Conservation (phyloP, 2,329 filamentous ascomycete genomes). For the Pseudogymnoascus sp. region DNA sequence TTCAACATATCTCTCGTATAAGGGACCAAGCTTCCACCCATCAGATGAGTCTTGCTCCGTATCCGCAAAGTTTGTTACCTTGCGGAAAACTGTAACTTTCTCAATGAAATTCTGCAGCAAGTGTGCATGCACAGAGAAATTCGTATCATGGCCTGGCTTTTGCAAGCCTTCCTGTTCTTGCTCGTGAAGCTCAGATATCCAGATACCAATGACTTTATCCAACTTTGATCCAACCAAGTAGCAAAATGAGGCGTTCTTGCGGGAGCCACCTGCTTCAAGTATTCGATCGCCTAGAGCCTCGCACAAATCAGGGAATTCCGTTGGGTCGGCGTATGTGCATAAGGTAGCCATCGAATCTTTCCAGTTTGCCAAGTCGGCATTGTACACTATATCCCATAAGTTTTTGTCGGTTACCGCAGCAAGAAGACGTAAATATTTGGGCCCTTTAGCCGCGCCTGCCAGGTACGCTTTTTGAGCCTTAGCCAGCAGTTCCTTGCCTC, state of each 20-base stretch:
- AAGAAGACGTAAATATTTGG: conserved; percentile 85
- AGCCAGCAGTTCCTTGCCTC: conserved; percentile 84
- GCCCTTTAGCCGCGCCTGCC: conserved; percentile 61
- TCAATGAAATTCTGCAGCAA: conserved; percentile 91
- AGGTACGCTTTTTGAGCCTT: conserved; percentile 91
- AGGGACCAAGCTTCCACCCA: conserved; percentile 77
- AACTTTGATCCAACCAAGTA: conserved; percentile 92
- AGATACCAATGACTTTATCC: conserved; percentile 93
- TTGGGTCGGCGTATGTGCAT: conserved; percentile 87
- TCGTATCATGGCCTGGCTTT: conserved; percentile 61
- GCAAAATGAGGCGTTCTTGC: conserved; percentile 93
- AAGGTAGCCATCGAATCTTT: conserved; percentile 94
- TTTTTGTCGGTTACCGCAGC: conserved; percentile 93
- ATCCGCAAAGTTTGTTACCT: conserved; percentile 87
- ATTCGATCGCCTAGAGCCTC: conserved; percentile 90
- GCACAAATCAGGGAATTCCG: conserved; percentile 88
- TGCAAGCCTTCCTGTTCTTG: conserved; percentile 67
- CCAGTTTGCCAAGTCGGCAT: conserved; percentile 87
- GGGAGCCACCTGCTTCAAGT: conserved; percentile 57
- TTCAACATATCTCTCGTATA: conserved; percentile 94
- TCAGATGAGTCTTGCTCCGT: conserved; percentile 59
- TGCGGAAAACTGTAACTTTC: conserved; percentile 93
- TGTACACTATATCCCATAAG: conserved; percentile 95
- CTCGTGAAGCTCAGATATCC: conserved; percentile 83
- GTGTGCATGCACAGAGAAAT: conserved; percentile 84